Conservation (phyloP, 192 early-diverging fungal genomes). For the Coemansia sp. region DNA sequence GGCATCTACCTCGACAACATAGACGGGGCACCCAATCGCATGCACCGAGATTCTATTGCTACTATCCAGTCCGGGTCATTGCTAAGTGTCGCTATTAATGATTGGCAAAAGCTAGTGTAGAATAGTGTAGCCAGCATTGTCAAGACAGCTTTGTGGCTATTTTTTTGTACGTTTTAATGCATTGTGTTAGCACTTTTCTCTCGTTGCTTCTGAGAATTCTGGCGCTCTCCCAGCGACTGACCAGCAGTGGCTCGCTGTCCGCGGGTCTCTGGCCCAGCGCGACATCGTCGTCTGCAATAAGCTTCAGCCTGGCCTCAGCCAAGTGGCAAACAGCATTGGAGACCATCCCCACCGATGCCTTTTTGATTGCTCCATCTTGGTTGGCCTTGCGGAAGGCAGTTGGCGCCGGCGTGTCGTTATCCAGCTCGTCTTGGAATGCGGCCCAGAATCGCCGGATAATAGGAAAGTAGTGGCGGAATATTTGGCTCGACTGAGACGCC, state of each 20-base stretch:
- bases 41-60: not conserved
- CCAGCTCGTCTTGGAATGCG: slow-evolving; percentile 34
- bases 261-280: slow-evolving; percentile 6
- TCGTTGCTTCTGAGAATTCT: slow-evolving; percentile 37
- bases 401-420: slow-evolving; percentile 22
- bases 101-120: not conserved
- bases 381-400: slow-evolving; percentile 38
- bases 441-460: slow-evolving; percentile 34
- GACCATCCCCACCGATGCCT: slow-evolving; percentile 15
- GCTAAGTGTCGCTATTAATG: not conserved
- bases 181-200: slow-evolving; percentile 15
- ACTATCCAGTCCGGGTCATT: not conserved
- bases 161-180: slow-evolving; percentile 32
- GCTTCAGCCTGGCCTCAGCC: slow-evolving; percentile 18
- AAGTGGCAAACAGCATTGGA: slow-evolving; percentile 16
- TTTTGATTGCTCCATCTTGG: slow-evolving; percentile 19
- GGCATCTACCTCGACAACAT: slow-evolving; percentile 36
- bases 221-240: slow-evolving; percentile 27
- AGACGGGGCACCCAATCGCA: not conserved
- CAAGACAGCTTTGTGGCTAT: slow-evolving; percentile 15
- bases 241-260: slow-evolving; percentile 2
- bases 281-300: slow-evolving; percentile 12
- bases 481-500: slow-evolving; percentile 6
- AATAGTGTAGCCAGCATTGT: no score
- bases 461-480: slow-evolving; percentile 36